Evolutionary conservation across 176 grass and related monocot species (phyloP).

Genomic region (Bothriochloa decipiens): DNA sequence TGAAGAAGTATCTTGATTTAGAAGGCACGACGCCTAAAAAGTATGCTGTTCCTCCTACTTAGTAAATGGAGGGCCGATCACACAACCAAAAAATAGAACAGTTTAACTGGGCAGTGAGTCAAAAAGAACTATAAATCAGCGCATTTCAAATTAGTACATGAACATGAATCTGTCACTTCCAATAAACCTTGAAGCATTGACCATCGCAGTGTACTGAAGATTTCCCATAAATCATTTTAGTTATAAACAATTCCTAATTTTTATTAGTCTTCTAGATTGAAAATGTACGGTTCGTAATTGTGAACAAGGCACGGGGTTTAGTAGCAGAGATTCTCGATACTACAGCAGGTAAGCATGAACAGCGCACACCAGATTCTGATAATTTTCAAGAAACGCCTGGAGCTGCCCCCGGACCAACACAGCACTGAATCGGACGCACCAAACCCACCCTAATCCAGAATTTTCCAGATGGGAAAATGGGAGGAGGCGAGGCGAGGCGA

Average conservation of each 20-base stretch:
- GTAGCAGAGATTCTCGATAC: background rate
- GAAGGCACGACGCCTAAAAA: no score
- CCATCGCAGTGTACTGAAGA: background rate
- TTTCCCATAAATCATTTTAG: background rate
- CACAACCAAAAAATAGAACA: background rate
- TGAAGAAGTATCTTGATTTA: no score
- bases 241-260: no score
- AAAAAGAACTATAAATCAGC: background rate
- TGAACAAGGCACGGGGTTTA: background rate
- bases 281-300: background rate
- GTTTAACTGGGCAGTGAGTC: background rate
- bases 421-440: background rate
- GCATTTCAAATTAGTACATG: background rate
- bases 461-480: background rate
- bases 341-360: background rate
- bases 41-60: no score
- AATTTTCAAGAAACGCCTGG: background rate
- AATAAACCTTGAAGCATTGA: background rate
- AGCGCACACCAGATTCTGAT: background rate
- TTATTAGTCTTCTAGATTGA: background rate
- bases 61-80: background rate
- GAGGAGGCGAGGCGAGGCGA: background rate
- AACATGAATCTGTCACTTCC: background rate
- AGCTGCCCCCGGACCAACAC: background rate
- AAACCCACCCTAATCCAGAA: background rate